Base-by-base conservation (phyloP, 371 early-diverging fungal genomes). In the Blastocladiella emersonii region DNA sequence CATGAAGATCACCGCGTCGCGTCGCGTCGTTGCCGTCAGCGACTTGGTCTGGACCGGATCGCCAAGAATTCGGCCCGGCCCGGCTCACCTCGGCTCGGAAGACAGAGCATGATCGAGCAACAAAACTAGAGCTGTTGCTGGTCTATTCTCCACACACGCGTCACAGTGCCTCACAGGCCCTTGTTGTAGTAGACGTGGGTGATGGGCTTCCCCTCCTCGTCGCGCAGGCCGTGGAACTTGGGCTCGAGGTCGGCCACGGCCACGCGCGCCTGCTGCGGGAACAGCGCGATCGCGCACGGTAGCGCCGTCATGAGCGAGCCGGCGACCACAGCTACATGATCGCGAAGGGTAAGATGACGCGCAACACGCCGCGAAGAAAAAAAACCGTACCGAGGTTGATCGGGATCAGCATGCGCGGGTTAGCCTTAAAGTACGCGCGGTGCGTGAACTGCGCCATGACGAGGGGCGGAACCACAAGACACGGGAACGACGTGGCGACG, bases 231-330 rank as follows among this genome's bases (percentile, higher is more conserved):
- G 6, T 61, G 57, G 64, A 80, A 76, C 65, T 70, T 32, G 0
- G 67, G 68, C 64, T 80, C 80, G n/a, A 79, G 62, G 2, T 63
- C 57, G 17, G 55, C 39, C 25, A 75, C 78, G 4, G 61, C n/a
- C 45, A 76, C 61, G 23, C 48, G 56, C 34, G 80, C 86, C 23
- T 65, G 67, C 66, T 90, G 89, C n/a, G 89, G 91, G 72, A 86
- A 89, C 5, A 87, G 72, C 5, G 89, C 91, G 63, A 90, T 85
- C 0, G 91, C 88, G 57, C 82, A 76, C 0, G 91, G 91, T 39
- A 90, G 67, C 1, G 90, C 88, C 8, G 82, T 85, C 78, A 87
- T 74, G 63, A 89, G 71, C 25, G 82, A 84, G 21, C 80, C 65
- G 2, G 85, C 77, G 59, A 90, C 83, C 37, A 84, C 70, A 37